phyloP scores from a whole-genome alignment of 805 yeast species.

The Kodamaea leandrae region DNA sequence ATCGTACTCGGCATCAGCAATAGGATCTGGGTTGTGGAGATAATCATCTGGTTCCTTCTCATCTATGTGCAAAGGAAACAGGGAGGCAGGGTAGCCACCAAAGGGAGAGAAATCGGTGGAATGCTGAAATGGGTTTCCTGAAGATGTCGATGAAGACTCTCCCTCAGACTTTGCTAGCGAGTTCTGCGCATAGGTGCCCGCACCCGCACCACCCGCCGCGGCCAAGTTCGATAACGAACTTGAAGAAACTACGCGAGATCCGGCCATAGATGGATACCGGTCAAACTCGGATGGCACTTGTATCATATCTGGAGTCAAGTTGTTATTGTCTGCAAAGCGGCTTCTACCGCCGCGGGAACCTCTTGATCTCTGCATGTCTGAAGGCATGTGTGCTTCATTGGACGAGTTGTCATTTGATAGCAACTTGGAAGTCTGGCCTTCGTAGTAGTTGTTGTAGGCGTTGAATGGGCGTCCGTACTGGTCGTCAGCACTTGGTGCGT shows the following conservation, averaged over 20 bases:
- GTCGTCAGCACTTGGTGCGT: slow-evolving; percentile 14
- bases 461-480: slow-evolving; percentile 38
- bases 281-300: slow-evolving; percentile 59
- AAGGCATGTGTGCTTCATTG: slow-evolving; percentile 9
- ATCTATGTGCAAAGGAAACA: slow-evolving; percentile 28
- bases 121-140: slow-evolving; percentile 20
- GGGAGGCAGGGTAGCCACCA: slow-evolving; percentile 30
- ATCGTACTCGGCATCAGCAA: slow-evolving; percentile 30
- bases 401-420: slow-evolving; percentile 22
- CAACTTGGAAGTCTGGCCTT: slow-evolving; percentile 39
- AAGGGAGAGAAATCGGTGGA: slow-evolving; percentile 26
- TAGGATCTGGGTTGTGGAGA: slow-evolving; percentile 30
- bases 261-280: slow-evolving; percentile 63
- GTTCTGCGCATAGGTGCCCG: slow-evolving; percentile 7
- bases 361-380: background rate
- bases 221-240: slow-evolving; percentile 22
- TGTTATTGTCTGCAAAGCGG: background rate
- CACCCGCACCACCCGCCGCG: slow-evolving; percentile 9
- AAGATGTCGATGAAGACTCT: slow-evolving; percentile 14
- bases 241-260: slow-evolving; percentile 52
- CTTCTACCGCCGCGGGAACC: slow-evolving; percentile 7
- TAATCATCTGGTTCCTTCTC: slow-evolving; percentile 30
- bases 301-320: slow-evolving; percentile 16
- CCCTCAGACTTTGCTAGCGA: slow-evolving; percentile 11
- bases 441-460: slow-evolving; percentile 39